Conservation (phyloP, 768 basidiomycete species). For the Trametes cinnabarina region DNA sequence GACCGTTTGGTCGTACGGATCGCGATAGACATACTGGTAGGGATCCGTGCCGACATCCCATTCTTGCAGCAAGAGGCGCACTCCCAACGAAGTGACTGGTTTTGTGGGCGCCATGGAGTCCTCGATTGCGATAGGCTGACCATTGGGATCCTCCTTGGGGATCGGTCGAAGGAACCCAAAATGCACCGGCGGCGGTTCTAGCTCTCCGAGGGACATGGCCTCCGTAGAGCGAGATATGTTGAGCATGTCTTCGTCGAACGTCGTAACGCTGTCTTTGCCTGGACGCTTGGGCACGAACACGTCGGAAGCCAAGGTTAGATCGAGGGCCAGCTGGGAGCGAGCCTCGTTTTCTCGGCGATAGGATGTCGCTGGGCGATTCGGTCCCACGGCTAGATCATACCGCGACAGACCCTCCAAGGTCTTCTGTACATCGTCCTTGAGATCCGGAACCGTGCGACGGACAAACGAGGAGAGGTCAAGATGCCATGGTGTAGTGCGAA, state of each 20-base stretch:
- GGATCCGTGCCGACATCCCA: constrained; percentile 63
- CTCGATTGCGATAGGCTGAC: constrained; percentile 16
- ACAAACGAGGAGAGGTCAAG: constrained; percentile 47
- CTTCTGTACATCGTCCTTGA: constrained; percentile 34
- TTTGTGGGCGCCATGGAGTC: constrained; percentile 10
- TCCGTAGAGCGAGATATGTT: constrained; percentile 53
- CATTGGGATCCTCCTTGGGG: constrained; percentile 29
- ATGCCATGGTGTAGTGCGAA: constrained; percentile 51
- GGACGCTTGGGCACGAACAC: constrained; percentile 52
- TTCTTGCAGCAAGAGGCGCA: constrained; percentile 62
- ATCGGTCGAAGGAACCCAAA: constrained; percentile 65
- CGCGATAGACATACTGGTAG: constrained; percentile 47
- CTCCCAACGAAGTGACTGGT: constrained; percentile 40
- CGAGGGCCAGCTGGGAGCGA: constrained; percentile 59
- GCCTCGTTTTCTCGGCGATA: constrained; percentile 51
- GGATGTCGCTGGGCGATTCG: constrained; percentile 39
- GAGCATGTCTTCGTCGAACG: constrained; percentile 42
- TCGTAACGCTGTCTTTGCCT: constrained; percentile 19
- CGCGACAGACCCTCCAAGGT: constrained; percentile 40
- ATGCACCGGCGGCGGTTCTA: constrained; percentile 52
- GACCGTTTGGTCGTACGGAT: constrained; percentile 46
- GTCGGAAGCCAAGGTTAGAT: constrained; percentile 58
- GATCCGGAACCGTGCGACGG: constrained; percentile 39
- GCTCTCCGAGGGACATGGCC: constrained; percentile 47
- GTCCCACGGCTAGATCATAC: constrained; percentile 43